Evolutionary conservation across 495 filamentous ascomycete species (phyloP), one percentile per base, ranked within the genome.

Genomic region (Paragyromitra xinjiangensis): DNA sequence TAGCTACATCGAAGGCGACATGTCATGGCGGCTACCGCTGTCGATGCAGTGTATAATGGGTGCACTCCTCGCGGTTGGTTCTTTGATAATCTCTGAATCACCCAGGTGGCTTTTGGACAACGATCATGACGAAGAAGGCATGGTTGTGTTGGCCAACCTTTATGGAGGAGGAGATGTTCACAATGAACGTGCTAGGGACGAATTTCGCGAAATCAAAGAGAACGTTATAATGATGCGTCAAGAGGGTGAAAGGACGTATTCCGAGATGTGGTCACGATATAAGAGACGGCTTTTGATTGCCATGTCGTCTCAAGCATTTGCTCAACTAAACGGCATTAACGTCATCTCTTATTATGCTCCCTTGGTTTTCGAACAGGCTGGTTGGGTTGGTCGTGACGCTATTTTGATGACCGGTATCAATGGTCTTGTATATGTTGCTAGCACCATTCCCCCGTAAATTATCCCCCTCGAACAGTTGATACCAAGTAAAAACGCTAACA

Each of bases 121-220:
- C 82, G 96, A 99, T 81, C 92, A 97, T 82, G 95, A 99, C 81
- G 95, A 99, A 82, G 96, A 99, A 83, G 95, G 95, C 34, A 97
- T 98, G 83, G 90, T 97, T 5, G 96, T 99, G 14, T 97, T 99
- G 83, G 96, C 96, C 26, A 98, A 98, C 83, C 88, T 98, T 12
- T 98, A 98, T 80, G 95, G 96, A 19, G 93, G 92, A 78, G 95
- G 95, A 48, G 95, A 99, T 83, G 92, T 97, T 61, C 93, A 97
- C 83, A 93, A 97, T 80, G 87, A 92, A 45, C 93, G 94, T 80
- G 95, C 96, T 6, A 88, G 93, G 29, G 93, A 95, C 42, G 95
- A 99, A 83, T 99, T 96, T 82, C 92, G 95, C 72, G 95, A 99
- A 78, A 99, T 99, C 84, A 99, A 99, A 86, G 95, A 97, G 93